Evolutionary conservation across 2,329 filamentous ascomycete genomes (phyloP).

Genomic region (Zasmidium cellare): DNA sequence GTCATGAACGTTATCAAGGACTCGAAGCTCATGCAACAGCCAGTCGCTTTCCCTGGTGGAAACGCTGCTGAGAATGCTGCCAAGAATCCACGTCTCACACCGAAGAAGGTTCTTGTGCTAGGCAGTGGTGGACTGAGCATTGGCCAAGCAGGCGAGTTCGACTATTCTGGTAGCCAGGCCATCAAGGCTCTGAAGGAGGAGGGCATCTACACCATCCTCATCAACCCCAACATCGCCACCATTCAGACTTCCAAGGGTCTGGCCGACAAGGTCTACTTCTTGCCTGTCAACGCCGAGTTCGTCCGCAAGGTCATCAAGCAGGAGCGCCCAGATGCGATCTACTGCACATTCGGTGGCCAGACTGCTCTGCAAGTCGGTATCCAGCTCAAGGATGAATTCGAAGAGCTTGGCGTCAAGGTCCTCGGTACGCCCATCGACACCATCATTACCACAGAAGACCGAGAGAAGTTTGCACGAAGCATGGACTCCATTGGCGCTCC

Average conservation of each 20-base stretch:
- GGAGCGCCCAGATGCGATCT: constrained; percentile 93
- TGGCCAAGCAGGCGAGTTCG: constrained; percentile 96
- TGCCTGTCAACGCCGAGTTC: constrained; percentile 94
- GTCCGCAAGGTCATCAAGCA: constrained; percentile 96
- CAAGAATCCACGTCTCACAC: constrained; percentile 73
- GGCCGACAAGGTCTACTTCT: constrained; percentile 98
- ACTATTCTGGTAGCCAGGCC: constrained; percentile 96
- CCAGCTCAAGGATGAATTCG: constrained; percentile 95
- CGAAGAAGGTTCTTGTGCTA: constrained; percentile 93
- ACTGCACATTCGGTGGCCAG: constrained; percentile 96
- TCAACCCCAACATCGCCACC: constrained; percentile 98
- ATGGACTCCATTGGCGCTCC: constrained; percentile 99
- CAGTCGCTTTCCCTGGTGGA: constrained; percentile 86
- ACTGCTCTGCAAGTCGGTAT: constrained; percentile 97
- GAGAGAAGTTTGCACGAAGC: constrained; percentile 93
- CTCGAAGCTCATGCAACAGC: constrained; percentile 64
- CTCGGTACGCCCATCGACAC: constrained; percentile 96
- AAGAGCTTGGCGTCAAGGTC: constrained; percentile 86
- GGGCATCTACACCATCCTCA: constrained; percentile 95
- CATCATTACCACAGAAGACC: constrained; percentile 97
- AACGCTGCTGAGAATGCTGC: constrained; percentile 75
- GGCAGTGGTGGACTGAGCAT: constrained; percentile 95
- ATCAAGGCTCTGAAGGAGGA: constrained; percentile 99
- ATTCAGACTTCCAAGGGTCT: constrained; percentile 98
- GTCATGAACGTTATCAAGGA: constrained; percentile 72